These are phyloP conservation scores for Hortiboletus campestris DNA, from an alignment of 768 basidiomycete genomes.

Conservation along the genomic window DNA sequence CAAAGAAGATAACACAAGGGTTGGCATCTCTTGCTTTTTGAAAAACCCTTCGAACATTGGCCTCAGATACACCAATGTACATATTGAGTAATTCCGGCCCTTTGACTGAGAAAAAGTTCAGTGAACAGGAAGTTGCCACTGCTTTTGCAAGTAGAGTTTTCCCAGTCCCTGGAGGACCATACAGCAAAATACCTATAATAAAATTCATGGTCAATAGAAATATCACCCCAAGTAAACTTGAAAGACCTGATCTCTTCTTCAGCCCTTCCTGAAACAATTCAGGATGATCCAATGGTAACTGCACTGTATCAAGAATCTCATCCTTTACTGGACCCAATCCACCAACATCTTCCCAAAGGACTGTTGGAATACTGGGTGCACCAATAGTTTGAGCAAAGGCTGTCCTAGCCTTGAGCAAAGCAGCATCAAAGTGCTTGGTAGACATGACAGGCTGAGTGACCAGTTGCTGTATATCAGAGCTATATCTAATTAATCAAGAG, in stretches of 20 bases:
- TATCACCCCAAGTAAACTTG: not conserved
- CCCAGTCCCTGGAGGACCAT: conserved; percentile 94
- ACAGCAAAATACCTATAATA: conserved; percentile 75
- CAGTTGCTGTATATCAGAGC: not conserved
- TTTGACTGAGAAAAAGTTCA: conserved; percentile 97
- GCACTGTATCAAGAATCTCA: conserved; percentile 95
- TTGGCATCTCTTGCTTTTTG: conserved; percentile 88
- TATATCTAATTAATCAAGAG: not conserved
- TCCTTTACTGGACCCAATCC: conserved; percentile 83
- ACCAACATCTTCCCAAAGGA: conserved; percentile 97
- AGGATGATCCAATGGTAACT: conserved; percentile 86
- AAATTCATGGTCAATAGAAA: conserved; percentile 1
- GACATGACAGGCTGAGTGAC: conserved; percentile 18
- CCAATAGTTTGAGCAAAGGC: conserved; percentile 92
- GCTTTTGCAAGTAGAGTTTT: conserved; percentile 96
- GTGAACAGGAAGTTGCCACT: conserved; percentile 90
- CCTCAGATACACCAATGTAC: conserved; percentile 98
- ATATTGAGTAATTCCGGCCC: conserved; percentile 95
- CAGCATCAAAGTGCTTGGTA: conserved; percentile 66
- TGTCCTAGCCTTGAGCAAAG: conserved; percentile 67
- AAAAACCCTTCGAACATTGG: conserved; percentile 92
- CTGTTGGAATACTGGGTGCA: conserved; percentile 94
- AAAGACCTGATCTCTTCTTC: conserved; percentile 89
- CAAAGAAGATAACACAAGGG: conserved; percentile 96
- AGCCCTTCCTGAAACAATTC: conserved; percentile 87